A percentile compares a stretch with the other conserved stretches of the same genome.
Conservation (phyloP, 345 rosid genomes). For the Moricandia moricandioides region DNA sequence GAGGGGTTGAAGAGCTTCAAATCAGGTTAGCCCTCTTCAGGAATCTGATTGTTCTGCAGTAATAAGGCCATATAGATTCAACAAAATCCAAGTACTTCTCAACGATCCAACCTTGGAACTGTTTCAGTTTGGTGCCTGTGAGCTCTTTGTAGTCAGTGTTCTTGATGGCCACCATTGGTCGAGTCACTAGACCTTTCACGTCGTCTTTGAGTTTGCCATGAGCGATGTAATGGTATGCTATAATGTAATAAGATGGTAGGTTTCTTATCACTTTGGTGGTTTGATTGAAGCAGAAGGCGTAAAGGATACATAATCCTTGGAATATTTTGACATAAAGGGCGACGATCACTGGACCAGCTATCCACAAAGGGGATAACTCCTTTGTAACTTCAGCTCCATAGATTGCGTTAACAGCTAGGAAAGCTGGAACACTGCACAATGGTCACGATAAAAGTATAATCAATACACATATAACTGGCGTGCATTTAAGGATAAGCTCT, state of each 20-base stretch:
- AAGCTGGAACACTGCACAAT: slow-evolving; percentile 64
- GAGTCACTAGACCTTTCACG: slow-evolving; percentile 42
- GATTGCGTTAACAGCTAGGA: slow-evolving; percentile 52
- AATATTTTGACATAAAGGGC: slow-evolving; percentile 70
- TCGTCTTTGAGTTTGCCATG: slow-evolving; percentile 69
- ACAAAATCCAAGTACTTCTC: slow-evolving; percentile 77
- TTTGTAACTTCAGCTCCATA: slow-evolving; percentile 79
- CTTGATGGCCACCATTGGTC: slow-evolving; percentile 59
- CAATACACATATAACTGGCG: not conserved
- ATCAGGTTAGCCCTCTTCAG: slow-evolving; percentile 87
- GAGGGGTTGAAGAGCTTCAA: slow-evolving; percentile 25
- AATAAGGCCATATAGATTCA: slow-evolving; percentile 90
- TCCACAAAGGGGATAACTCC: slow-evolving; percentile 83
- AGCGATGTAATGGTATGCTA: slow-evolving; percentile 49
- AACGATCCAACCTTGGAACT: slow-evolving; percentile 54
- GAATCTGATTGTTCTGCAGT: slow-evolving; percentile 92
- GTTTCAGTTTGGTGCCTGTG: slow-evolving; percentile 50
- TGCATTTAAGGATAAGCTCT: not conserved
- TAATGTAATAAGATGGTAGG: slow-evolving; percentile 54
- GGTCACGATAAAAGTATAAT: slow-evolving; percentile 21
- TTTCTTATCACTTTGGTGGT: slow-evolving; percentile 49
- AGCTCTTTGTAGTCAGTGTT: slow-evolving; percentile 63
- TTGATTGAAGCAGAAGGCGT: slow-evolving; percentile 71
- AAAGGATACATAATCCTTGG: slow-evolving; percentile 60
- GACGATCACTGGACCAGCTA: slow-evolving; percentile 67